Evolutionary conservation across 306 rosid species (phyloP), one percentile per base, ranked within the genome.

Genomic region (Cucurbita pepo): DNA sequence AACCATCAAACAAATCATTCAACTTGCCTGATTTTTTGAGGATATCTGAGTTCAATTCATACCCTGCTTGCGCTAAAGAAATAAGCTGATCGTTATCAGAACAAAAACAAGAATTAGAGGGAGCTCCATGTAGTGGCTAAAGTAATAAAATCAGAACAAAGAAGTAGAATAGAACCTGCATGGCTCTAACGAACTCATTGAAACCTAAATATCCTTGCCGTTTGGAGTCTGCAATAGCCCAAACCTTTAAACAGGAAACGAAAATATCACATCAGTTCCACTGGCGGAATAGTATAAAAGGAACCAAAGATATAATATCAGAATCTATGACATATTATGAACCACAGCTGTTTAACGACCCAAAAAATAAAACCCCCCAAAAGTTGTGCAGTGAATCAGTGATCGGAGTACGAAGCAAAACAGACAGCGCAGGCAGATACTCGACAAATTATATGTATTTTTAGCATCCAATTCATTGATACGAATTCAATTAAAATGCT

Each of bases 211-310:
- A 94, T 2, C 96, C 99, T 70, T 85, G 96, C 13, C 92, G 83
- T 65, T 83, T 94, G 12, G 81, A 80, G 83, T 94, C 97, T 10
- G 99, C 83, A 53, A 85, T 80, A 16, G 96, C 86, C 99, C 99
- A 94, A 19, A 94, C 88, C 90, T 88, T 65, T 1, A 48, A 22
- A 53, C 30, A 63, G 19, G 22, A 75, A 61, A 22, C 10, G 75
- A 36, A 63, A 1, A 2, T 18, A 21, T 45, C 55, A 59, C 54
- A 40, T 45, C n/a, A 41, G 34, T 63, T 71, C 12, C 38, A 74
- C n/a, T 18, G 12, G 7, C 12, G 10, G 4, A 18, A 73, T 40
- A 7, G 51, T 56, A 56, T 10, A 16, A 15, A 70, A 4, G 10
- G 7, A 34, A 18, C 63, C 6, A 4, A 18, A 40, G 57, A 48